Evolutionary conservation across 805 yeast genomes (phyloP).

Genomic region (Diddensiella transvaalensis): DNA sequence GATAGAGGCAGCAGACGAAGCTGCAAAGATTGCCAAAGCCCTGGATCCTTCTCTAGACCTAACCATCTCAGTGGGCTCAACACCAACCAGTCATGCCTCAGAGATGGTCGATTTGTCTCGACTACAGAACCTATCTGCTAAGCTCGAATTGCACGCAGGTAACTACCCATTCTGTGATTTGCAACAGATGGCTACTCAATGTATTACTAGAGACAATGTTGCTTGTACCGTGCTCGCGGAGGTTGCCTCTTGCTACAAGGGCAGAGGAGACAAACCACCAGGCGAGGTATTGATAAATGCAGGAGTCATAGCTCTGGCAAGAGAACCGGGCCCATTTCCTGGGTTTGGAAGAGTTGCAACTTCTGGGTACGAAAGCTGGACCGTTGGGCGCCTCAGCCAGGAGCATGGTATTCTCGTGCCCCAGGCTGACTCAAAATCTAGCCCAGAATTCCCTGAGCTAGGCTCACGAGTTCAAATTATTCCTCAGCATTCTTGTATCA

Average conservation of each 20-base stretch:
- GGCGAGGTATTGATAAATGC: constrained; percentile 68
- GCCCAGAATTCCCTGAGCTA: constrained; percentile 22
- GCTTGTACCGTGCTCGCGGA: constrained; percentile 56
- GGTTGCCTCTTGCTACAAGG: constrained; percentile 56
- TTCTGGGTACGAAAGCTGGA: constrained; percentile 51
- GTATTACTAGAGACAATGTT: constrained; percentile 44
- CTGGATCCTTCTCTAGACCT: constrained; percentile 40
- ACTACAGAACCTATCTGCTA: constrained; percentile 26
- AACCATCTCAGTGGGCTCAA: constrained; percentile 71
- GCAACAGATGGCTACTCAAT: constrained; percentile 72
- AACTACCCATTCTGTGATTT: constrained; percentile 70
- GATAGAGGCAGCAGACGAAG: constrained; percentile 52
- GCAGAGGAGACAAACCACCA: constrained; percentile 46
- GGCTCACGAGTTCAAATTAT: constrained; percentile 54
- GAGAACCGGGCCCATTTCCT: constrained; percentile 58
- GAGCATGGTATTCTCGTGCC: constrained; percentile 77
- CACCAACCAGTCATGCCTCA: constrained; percentile 72
- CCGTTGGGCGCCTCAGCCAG: constrained; percentile 65
- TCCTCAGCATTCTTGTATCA: constrained; percentile 74
- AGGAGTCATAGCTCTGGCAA: constrained; percentile 66
- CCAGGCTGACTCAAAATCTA: constrained; percentile 23
- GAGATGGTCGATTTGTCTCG: constrained; percentile 15
- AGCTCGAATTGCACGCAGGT: constrained; percentile 76
- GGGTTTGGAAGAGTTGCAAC: constrained; percentile 54
- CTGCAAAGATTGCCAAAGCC: constrained; percentile 39